Evolutionary conservation across 2,329 filamentous ascomycete genomes (phyloP).

Genomic region (Cladosporium sphaerospermum): DNA sequence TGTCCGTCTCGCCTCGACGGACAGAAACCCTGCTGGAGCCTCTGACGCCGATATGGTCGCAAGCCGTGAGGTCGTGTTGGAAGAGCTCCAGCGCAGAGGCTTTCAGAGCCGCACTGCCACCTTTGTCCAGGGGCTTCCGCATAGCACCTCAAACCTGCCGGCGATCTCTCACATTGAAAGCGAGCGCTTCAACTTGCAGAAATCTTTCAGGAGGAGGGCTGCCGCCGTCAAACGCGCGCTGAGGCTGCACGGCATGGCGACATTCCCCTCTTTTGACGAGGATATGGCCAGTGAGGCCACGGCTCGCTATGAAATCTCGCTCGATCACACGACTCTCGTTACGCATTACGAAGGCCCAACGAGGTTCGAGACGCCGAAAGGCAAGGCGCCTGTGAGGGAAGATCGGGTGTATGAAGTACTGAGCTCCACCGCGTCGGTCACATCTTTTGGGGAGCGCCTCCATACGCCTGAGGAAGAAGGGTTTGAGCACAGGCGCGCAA

Average conservation of each 20-base stretch:
- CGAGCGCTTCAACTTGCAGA: neutral
- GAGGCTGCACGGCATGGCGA: neutral
- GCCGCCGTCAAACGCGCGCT: neutral
- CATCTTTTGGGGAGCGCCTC: too few relatives aligned
- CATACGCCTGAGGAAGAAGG: neutral
- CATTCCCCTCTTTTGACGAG: neutral
- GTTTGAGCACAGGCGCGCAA: neutral
- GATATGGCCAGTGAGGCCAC: neutral
- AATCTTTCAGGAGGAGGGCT: neutral
- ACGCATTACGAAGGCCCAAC: too few relatives aligned
- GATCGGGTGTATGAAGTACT: neutral
- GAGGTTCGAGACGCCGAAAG: neutral
- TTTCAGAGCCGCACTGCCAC: neutral
- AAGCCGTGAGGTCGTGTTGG: neutral
- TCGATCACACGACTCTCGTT: too few relatives aligned
- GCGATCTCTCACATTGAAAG: neutral
- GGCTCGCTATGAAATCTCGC: neutral
- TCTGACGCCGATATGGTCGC: neutral
- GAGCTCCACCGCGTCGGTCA: too few relatives aligned
- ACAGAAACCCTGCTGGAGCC: neutral
- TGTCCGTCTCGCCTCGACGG: neutral
- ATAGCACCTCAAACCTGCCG: neutral
- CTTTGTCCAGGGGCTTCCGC: neutral
- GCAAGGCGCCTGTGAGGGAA: neutral
- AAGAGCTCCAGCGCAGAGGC: conserved; percentile 1